Base-by-base conservation (phyloP, 208 protist genomes). In the Trypanosoma conorhini region DNA sequence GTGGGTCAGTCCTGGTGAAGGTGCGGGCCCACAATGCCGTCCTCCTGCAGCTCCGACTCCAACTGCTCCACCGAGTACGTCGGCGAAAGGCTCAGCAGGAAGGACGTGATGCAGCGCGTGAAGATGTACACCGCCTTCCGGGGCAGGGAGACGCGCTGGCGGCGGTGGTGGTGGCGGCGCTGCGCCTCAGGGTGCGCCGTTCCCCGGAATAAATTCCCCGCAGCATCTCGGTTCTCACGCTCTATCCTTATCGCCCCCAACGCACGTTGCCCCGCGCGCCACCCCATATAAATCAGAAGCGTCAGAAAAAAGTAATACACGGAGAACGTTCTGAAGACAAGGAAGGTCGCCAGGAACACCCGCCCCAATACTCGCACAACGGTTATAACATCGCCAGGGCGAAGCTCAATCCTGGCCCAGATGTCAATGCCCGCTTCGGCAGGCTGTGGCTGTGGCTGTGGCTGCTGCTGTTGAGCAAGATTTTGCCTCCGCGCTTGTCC, bases 71-170 rank as follows among this genome's bases (percentile, higher is more conserved):
- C 59, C 1, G 83, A 87, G 70, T 88, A 95, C 62, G 72, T 84
- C 13, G 89, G 89, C 38, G 59, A 92, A 10, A 95, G 2, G 59
- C 87, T 93, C 26, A 89, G 28, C 0, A 93, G 5, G 70, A 93
- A 88, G 12, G 85, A 79, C 57, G 88, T 87, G 5, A 82, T 52
- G 58, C 85, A 87, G 74, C 91, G 91, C 1, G 67, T 52, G 3
- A 71, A 55, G 8, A 92, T 76, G 65, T 95, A 95, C 22, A 72
- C 50, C 19, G 79, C n/a, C 66, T 72, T 81, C 24, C 54, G 64
- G 17, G 54, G 15, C 33, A 26, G 46, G 19, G 80, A 84, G 15
- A 86, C 67, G 8, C 40, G 72, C 10, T 58, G 62, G n/a, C 10
- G 44, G n/a, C 40, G 42, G 5, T 44, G 62, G 46, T 1, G 50